Evolutionary conservation across 1,139 yeast genomes (phyloP).

Genomic region (Geotrichum carabidarum): DNA sequence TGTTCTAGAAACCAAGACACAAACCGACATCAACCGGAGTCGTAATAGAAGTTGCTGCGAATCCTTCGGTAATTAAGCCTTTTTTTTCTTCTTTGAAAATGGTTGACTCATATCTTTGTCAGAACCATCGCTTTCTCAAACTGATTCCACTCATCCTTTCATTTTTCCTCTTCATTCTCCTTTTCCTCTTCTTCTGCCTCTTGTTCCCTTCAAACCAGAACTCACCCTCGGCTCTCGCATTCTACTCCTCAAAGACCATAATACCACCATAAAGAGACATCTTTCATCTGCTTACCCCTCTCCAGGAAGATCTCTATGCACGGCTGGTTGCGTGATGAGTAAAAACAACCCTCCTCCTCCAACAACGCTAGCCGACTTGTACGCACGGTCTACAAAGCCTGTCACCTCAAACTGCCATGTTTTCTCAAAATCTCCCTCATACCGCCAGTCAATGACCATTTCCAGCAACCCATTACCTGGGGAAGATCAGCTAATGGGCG

Average conservation of each 20-base stretch:
- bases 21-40: no score
- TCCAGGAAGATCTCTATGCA: neutral
- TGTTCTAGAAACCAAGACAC: no score
- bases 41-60: no score
- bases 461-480: neutral
- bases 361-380: neutral
- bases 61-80: neutral
- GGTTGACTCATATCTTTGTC: neutral
- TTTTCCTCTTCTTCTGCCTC: neutral
- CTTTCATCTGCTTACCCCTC: neutral
- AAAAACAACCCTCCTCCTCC: neutral
- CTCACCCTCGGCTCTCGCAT: neutral
- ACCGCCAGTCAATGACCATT: neutral
- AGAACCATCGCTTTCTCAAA: no score
- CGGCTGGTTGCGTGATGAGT: conserved; percentile 7
- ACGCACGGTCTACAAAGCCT: neutral
- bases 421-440: neutral
- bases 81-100: neutral
- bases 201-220: neutral
- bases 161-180: no score
- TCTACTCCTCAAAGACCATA: neutral
- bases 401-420: neutral
- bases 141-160: no score
- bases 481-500: neutral
- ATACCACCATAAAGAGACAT: no score